A percentile compares a stretch with the other conserved stretches of the same genome.
Evolutionary conservation across 108 stramenopile species (phyloP).

Genomic region (Cylindrotheca closterium): DNA sequence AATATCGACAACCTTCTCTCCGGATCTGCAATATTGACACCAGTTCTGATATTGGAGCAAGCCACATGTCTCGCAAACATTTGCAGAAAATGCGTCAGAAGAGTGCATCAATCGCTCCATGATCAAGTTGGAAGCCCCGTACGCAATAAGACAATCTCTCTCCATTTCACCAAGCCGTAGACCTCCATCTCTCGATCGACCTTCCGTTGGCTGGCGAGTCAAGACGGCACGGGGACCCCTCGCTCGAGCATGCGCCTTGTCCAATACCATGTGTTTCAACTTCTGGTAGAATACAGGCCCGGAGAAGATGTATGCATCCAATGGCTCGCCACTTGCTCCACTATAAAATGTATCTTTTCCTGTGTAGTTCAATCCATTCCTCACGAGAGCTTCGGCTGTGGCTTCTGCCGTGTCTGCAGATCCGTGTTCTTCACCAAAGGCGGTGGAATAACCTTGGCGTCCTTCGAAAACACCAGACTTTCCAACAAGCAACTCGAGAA

Average conservation of each 20-base stretch:
- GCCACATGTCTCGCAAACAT: constrained; percentile 95
- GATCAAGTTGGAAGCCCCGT: constrained; percentile 98
- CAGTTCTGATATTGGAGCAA: constrained; percentile 93
- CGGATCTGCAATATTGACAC: constrained; percentile 96
- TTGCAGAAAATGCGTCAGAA: constrained; percentile 97
- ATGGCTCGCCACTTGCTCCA: constrained; percentile 92
- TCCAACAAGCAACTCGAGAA: constrained; percentile 95
- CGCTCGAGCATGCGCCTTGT: constrained; percentile 99
- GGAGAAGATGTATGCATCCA: constrained; percentile 95
- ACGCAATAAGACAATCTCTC: constrained; percentile 98
- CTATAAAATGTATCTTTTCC: constrained; percentile 97
- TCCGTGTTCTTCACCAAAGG: constrained; percentile 97
- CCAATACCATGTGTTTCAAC: constrained; percentile 99
- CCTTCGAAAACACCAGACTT: constrained; percentile 94
- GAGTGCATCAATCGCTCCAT: constrained; percentile 99
- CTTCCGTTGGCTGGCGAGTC: constrained; percentile 99
- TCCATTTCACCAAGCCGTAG: constrained; percentile 97
- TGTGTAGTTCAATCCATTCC: constrained; percentile 93
- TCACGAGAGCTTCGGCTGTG: constrained; percentile 86
- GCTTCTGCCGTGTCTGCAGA: constrained; percentile 89
- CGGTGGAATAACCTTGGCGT: constrained; percentile 93
- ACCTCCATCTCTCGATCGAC: constrained; percentile 97
- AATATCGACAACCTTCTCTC: constrained; percentile 90
- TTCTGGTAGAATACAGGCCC: constrained; percentile 99
- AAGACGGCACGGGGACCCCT: constrained; percentile 97